phyloP scores from a whole-genome alignment of 2,329 filamentous ascomycete species.

The Chrysosporium keratinophilum region DNA sequence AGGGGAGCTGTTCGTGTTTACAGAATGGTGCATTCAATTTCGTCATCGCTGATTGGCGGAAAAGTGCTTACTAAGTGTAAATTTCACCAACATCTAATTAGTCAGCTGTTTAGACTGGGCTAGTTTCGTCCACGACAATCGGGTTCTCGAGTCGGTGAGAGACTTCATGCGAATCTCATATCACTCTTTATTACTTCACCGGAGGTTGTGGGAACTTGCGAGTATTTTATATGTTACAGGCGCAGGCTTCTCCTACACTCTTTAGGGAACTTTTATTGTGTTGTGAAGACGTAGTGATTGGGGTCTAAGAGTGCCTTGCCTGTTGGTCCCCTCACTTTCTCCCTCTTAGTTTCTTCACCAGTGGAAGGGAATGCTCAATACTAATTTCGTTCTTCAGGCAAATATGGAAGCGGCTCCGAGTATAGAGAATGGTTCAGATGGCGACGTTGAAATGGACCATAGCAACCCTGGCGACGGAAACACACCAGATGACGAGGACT shows the following conservation, averaged over 20 bases:
- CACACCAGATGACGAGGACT: conserved; percentile 15
- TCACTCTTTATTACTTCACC: no score
- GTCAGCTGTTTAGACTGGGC: conserved; percentile 1
- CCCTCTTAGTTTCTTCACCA: background rate
- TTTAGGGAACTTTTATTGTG: no score
- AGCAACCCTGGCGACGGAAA: conserved; percentile 1
- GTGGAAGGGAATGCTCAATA: background rate
- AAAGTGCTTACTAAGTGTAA: background rate
- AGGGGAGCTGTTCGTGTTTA: background rate
- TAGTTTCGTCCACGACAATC: conserved; percentile 7
- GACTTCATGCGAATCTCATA: background rate
- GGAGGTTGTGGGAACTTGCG: no score
- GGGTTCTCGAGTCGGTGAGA: background rate
- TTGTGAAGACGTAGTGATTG: no score
- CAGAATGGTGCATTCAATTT: background rate
- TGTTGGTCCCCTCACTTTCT: background rate
- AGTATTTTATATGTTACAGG: no score
- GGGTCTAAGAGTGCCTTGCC: background rate
- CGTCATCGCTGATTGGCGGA: background rate
- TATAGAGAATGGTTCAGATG: background rate
- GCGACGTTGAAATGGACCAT: conserved; percentile 12
- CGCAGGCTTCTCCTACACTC: no score
- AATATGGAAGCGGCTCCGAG: background rate
- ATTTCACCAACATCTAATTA: background rate
- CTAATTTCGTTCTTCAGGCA: background rate